Evolutionary conservation across 2,329 filamentous ascomycete species (phyloP), one percentile per base, ranked within the genome.

Genomic region (Claviceps arundinis): DNA sequence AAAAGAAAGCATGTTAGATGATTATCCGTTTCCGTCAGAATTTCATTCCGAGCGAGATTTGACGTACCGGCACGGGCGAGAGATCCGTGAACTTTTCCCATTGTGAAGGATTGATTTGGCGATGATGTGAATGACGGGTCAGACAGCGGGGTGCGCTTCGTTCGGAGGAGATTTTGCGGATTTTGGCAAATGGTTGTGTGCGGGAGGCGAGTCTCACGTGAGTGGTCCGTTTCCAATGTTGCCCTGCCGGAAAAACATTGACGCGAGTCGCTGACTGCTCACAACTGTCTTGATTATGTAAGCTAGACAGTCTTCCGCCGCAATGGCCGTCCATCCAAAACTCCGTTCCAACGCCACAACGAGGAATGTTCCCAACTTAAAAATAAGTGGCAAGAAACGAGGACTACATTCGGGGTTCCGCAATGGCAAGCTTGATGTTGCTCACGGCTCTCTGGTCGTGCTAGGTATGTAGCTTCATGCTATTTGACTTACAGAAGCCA

Each of bases 21-120:
- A 7, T 9, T 41, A 30, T 19, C 22, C 13, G 3, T 11, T 14
- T 42, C 11, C 5, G 14, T 48, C 14, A 17, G 5, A 13, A 17
- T 8, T 37, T 9, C 19, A 26, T 17, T 13, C 17, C 8, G 13
- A 26, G 1, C 3, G 14, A 14, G 16, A 3, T 3, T 48, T 3
- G 42, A 64, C 69, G 53, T 73, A 73, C 73, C 73, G 62, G 87
- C 88, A 89, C 88, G 87, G 73, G 87, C 87, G 75, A 93, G 85
- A 71, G 87, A 93, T 73, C 87, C 87, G 85, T 91, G 87, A 75
- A 91, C 87, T 79, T 91, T 91, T 78, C 87, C 87, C 87, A 91
- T 90, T 74, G 72, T 86, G 68, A 66, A 63, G 65, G 64, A 67
- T 66, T 22, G 62, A 57, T 60, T 59, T 68, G 64, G 56, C 64